phyloP scores from a whole-genome alignment of 805 yeast species.

The Candida railenensis region DNA sequence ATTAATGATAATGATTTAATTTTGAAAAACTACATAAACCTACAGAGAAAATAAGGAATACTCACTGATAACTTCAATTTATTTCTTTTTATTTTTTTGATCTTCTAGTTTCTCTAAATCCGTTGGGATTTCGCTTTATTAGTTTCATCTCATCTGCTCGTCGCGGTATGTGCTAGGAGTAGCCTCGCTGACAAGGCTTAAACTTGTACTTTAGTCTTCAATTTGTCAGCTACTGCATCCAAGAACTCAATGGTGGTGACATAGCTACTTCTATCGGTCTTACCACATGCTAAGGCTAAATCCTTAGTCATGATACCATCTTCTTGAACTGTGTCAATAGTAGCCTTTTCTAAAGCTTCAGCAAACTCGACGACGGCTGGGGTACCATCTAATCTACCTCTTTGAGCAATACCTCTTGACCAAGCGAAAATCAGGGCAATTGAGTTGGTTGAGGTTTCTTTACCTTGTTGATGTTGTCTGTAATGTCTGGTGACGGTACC shows the following conservation, averaged over 20 bases:
- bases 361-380: conserved; percentile 72
- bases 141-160: too few species aligned
- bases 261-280: conserved; percentile 57
- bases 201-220: conserved; percentile 23
- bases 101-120: too few species aligned
- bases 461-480: conserved; percentile 79
- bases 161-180: neutral
- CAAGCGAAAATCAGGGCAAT: conserved; percentile 85
- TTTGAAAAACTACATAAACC: too few species aligned
- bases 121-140: too few species aligned
- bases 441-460: conserved; percentile 81
- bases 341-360: conserved; percentile 60
- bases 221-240: conserved; percentile 69
- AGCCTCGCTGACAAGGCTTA: too few species aligned
- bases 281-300: conserved; percentile 70
- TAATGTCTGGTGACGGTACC: conserved; percentile 87
- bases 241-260: conserved; percentile 77
- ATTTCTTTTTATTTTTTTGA: too few species aligned
- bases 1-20: too few species aligned
- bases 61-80: too few species aligned
- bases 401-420: conserved; percentile 80
- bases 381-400: conserved; percentile 74
- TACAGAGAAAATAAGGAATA: too few species aligned
- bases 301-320: conserved; percentile 84
- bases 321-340: conserved; percentile 67